Evolutionary conservation across 129 eudicot genomes (phyloP).

Genomic region (Lactuca sativa): DNA sequence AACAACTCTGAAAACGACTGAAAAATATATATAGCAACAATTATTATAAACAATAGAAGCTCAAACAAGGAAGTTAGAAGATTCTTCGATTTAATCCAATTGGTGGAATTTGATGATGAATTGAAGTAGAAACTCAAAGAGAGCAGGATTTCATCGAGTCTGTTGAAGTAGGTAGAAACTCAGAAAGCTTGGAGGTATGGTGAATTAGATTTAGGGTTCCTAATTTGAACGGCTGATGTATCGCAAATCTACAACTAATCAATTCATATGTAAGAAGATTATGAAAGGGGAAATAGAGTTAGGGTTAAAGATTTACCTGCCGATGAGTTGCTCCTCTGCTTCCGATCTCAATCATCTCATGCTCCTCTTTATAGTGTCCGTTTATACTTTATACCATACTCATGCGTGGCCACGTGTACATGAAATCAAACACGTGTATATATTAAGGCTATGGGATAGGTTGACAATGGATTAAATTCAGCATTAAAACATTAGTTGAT

Average conservation of each 20-base stretch:
- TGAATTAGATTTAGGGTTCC: background rate
- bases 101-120: background rate
- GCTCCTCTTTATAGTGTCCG: background rate
- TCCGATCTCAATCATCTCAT: background rate
- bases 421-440: background rate
- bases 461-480: too few relatives aligned
- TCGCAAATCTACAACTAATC: background rate
- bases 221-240: background rate
- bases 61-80: background rate
- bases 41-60: constrained; percentile 4
- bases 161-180: background rate
- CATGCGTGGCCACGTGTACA: background rate
- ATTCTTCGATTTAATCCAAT: too few relatives aligned
- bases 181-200: background rate
- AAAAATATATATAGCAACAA: background rate
- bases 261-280: background rate
- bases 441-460: too few relatives aligned
- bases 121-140: background rate
- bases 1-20: constrained; percentile 20
- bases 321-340: background rate
- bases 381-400: background rate
- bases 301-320: background rate
- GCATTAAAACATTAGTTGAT: too few relatives aligned
- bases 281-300: background rate
- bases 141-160: background rate